phyloP scores from a whole-genome alignment of 352 stramenopile genomes.

The Chrysophaeum taylorii region DNA sequence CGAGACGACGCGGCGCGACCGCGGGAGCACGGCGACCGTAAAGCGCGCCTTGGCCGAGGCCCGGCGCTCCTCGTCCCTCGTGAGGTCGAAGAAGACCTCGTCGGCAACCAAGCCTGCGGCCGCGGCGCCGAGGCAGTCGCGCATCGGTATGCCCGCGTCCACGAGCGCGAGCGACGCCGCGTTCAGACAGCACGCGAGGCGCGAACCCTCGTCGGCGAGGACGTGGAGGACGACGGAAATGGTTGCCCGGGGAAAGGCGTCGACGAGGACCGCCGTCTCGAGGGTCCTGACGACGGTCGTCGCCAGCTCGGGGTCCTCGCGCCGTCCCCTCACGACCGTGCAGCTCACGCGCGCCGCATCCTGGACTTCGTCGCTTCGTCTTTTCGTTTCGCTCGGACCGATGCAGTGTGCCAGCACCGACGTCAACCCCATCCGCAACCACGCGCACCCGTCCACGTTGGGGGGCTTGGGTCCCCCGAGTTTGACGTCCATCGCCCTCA shows the following conservation, averaged over 20 bases:
- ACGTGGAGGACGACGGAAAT: slow-evolving; percentile 44
- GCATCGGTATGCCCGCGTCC: slow-evolving; percentile 48
- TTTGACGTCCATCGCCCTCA: background rate
- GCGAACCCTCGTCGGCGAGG: slow-evolving; percentile 48
- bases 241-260: slow-evolving; percentile 46
- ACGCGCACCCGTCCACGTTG: background rate
- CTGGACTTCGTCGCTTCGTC: background rate
- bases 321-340: background rate
- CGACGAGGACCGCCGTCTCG: slow-evolving; percentile 44
- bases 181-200: slow-evolving; percentile 47
- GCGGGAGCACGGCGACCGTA: background rate
- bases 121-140: slow-evolving; percentile 41
- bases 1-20: background rate
- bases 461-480: background rate
- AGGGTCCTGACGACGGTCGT: slow-evolving; percentile 36
- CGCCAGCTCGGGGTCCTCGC: background rate
- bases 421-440: background rate
- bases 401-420: background rate
- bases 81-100: background rate
- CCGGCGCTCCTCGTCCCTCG: background rate
- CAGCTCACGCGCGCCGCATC: background rate
- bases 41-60: background rate
- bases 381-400: background rate
- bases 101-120: background rate
- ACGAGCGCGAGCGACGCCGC: slow-evolving; percentile 44